phyloP scores from a whole-genome alignment of 208 protist species.

The Trichomonas tenax region DNA sequence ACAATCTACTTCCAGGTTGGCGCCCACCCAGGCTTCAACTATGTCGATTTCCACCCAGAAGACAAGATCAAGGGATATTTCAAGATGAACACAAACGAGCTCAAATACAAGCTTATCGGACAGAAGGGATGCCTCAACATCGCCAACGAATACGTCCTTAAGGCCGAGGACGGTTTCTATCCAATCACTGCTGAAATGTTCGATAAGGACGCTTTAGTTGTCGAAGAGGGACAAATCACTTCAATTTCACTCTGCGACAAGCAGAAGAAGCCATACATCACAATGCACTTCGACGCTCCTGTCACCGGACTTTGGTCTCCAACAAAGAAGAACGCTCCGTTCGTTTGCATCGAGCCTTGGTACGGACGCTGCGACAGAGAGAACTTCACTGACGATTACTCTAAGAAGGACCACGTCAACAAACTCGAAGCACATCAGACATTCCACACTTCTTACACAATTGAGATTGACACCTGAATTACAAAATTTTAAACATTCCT shows the following conservation, averaged over 20 bases:
- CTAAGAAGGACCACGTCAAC: not conserved
- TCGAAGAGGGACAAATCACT: not conserved
- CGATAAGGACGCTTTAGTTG: not conserved
- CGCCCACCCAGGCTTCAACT: not conserved
- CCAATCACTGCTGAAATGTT: not conserved
- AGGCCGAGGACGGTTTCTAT: not conserved
- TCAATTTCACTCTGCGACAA: not conserved
- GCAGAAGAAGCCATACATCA: not conserved
- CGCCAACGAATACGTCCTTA: not conserved
- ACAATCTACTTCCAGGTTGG: not conserved
- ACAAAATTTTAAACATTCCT: too few relatives aligned
- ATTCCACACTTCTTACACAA: not conserved
- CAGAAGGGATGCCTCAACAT: not conserved
- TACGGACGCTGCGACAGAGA: not conserved
- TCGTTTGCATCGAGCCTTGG: not conserved
- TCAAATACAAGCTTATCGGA: not conserved
- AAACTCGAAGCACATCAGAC: not conserved
- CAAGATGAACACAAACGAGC: not conserved
- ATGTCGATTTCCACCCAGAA: not conserved
- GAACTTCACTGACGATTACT: not conserved
- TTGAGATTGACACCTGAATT: not conserved
- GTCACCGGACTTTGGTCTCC: not conserved
- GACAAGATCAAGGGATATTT: not conserved
- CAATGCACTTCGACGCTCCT: not conserved
- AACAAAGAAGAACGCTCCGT: not conserved